Percentiles rank a stretch among this genome's conserved stretches.
phyloP scores from a whole-genome alignment of 2,329 filamentous ascomycete genomes.

The Aspergillus brunneoviolaceus region DNA sequence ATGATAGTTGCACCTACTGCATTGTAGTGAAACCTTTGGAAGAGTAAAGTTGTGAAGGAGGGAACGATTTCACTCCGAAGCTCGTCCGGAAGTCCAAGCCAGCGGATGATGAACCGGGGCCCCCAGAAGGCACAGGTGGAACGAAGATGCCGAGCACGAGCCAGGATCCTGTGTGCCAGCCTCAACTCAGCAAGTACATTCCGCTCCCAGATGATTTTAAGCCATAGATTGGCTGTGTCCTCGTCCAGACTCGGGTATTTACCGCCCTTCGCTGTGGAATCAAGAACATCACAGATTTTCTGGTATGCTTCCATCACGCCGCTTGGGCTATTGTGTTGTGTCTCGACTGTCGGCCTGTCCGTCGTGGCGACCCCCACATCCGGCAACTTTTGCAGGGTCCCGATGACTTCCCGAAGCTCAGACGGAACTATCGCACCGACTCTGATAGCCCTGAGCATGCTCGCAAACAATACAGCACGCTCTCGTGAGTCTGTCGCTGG shows the following conservation, averaged over 20 bases:
- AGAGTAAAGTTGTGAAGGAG: constrained; percentile 19
- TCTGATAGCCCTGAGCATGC: not conserved
- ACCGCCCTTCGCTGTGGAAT: constrained; percentile 33
- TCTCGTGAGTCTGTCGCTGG: constrained; percentile 8
- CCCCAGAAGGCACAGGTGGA: constrained; percentile 22
- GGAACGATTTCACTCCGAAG: constrained; percentile 8
- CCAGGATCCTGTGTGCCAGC: constrained; percentile 33
- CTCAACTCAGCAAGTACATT: constrained; percentile 15
- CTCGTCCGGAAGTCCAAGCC: constrained; percentile 20
- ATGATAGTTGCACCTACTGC: constrained; percentile 30
- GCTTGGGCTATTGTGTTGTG: constrained; percentile 11
- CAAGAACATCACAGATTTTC: constrained; percentile 40
- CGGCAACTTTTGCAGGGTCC: not conserved
- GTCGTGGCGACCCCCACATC: not conserved
- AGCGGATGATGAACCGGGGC: constrained; percentile 28
- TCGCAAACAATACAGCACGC: not conserved
- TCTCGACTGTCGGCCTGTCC: not conserved
- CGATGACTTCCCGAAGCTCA: not conserved
- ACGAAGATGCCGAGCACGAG: constrained; percentile 24
- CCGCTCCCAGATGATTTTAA: constrained; percentile 27
- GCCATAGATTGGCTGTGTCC: constrained; percentile 32
- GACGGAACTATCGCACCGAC: not conserved
- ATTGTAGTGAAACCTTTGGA: constrained; percentile 27
- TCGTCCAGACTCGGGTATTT: constrained; percentile 33
- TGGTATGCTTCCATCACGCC: constrained; percentile 24